A percentile compares a stretch with the other conserved stretches of the same genome.
Conservation (phyloP, 2,329 filamentous ascomycete species). For the Colletotrichum ledebouriae region DNA sequence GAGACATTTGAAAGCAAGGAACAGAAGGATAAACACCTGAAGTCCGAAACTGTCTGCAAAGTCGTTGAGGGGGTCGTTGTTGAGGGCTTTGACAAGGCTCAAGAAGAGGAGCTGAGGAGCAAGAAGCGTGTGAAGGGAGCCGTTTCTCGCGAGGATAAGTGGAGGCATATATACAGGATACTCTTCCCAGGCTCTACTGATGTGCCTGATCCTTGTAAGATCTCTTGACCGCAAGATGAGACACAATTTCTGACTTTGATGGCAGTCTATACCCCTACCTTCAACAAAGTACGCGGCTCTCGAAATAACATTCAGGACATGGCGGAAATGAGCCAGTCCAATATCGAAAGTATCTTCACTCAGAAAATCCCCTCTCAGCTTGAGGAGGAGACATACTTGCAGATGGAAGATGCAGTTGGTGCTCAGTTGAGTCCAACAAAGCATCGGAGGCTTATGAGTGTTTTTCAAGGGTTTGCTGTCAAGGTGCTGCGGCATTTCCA, state of each 20-base stretch:
- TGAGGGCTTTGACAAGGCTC: not conserved
- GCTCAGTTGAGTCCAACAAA: too few relatives aligned
- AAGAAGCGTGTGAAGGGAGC: conserved; percentile 5
- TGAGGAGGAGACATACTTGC: too few relatives aligned
- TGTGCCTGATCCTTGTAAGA: conserved; percentile 15
- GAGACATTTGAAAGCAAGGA: not conserved
- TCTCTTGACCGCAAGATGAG: not conserved
- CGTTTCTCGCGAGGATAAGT: conserved; percentile 11
- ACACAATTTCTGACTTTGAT: not conserved
- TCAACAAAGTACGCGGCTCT: not conserved
- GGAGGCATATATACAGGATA: conserved; percentile 3
- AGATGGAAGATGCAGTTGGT: too few relatives aligned
- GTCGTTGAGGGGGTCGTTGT: not conserved
- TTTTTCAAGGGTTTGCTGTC: too few relatives aligned
- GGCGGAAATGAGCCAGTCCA: too few relatives aligned
- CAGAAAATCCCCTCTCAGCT: too few relatives aligned
- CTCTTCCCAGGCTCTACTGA: not conserved
- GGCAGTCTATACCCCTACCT: not conserved
- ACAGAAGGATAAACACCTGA: not conserved
- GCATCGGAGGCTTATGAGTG: too few relatives aligned
- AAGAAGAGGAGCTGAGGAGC: not conserved
- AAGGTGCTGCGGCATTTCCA: too few relatives aligned
- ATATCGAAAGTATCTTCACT: too few relatives aligned
- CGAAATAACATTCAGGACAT: too few relatives aligned
- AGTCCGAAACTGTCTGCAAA: not conserved